These are phyloP conservation scores for Stylosanthes scabra DNA, from an alignment of 331 rosid species.

Conservation along the genomic window DNA sequence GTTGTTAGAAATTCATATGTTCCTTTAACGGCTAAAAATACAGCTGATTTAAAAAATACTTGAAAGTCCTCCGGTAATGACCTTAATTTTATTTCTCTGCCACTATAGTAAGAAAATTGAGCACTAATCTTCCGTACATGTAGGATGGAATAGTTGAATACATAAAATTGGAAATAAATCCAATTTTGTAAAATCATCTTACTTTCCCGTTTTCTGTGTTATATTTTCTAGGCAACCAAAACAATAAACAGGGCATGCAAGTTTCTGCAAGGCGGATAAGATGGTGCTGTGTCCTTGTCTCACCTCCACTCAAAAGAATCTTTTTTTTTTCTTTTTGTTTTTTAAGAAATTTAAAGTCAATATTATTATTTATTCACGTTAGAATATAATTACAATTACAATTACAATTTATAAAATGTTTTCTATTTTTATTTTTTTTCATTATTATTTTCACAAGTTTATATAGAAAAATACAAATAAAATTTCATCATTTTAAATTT, in stretches of 20 bases:
- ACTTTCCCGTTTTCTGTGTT: neutral
- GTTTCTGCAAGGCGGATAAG: slow-evolving; percentile 46
- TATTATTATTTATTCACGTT: no score
- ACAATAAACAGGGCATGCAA: slow-evolving; percentile 36
- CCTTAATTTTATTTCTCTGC: slow-evolving; percentile 18
- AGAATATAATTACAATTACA: no score
- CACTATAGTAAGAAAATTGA: slow-evolving; percentile 22
- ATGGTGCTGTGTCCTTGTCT: slow-evolving; percentile 51
- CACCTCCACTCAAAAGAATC: slow-evolving; percentile 47
- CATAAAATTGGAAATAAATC: slow-evolving; percentile 21
- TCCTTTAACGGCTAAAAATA: no score
- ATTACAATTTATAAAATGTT: no score
- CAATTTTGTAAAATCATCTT: slow-evolving; percentile 8
- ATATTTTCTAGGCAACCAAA: slow-evolving; percentile 48
- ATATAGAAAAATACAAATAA: no score
- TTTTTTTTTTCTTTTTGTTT: neutral
- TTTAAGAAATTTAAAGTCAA: no score
- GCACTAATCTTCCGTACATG: slow-evolving; percentile 19
- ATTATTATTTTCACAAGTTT: no score
- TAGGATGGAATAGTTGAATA: slow-evolving; percentile 4
- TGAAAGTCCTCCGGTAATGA: no score
- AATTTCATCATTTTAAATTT: no score
- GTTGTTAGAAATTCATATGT: no score
- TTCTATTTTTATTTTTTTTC: no score
- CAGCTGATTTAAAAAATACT: no score